Evolutionary conservation across 768 basidiomycete species (phyloP).

Genomic region (Leccinum disarticulatum): DNA sequence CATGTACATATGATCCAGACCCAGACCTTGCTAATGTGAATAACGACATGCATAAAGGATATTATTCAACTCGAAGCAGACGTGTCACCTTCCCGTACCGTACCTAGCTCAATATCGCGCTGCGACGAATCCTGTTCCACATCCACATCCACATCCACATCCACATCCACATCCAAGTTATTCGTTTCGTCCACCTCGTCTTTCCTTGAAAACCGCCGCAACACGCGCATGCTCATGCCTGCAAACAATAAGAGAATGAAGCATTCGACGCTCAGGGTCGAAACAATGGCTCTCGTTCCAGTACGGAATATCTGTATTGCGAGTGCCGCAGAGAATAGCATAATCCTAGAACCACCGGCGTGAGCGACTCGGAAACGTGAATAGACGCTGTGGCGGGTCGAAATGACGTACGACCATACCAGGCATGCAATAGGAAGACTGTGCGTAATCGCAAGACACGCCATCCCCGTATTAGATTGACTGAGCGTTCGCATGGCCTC

Average conservation of each 20-base stretch:
- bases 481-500: conserved; percentile 5
- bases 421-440: conserved; percentile 14
- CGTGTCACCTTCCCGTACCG: background rate
- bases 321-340: conserved; percentile 8
- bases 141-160: too few species aligned
- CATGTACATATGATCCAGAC: background rate
- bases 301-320: conserved; percentile 9
- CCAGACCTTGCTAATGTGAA: background rate
- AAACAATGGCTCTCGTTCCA: background rate
- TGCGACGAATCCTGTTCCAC: background rate
- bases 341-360: conserved; percentile 1
- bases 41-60: background rate
- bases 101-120: background rate
- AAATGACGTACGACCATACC: conserved; percentile 16
- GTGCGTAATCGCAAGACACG: conserved; percentile 17
- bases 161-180: background rate
- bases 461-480: conserved; percentile 1
- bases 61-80: background rate
- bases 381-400: background rate
- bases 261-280: conserved; percentile 6
- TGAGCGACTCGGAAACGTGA: background rate
- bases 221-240: background rate
- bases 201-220: background rate
- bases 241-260: conserved; percentile 6
- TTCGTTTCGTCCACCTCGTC: background rate